These are phyloP conservation scores for Sanguinoderma infundibulare DNA, from an alignment of 1,284 basidiomycete genomes.

Conservation along the genomic window DNA sequence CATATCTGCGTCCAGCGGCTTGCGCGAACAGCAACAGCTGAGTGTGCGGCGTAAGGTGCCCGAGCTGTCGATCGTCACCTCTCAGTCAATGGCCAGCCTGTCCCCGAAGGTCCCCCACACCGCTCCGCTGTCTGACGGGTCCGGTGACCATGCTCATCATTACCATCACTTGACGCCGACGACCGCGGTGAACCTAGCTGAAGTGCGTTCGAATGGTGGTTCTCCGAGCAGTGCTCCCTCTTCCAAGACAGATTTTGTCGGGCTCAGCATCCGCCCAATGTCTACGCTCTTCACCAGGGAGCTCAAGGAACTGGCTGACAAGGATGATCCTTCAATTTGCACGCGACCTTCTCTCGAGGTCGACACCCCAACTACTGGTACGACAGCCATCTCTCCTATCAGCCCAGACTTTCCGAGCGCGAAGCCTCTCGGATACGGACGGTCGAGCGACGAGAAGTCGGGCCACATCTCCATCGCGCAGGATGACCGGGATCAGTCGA, in stretches of 20 bases:
- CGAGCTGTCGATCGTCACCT: constrained; percentile 36
- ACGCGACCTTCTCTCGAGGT: constrained; percentile 43
- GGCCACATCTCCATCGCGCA: constrained; percentile 33
- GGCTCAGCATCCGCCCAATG: constrained; percentile 73
- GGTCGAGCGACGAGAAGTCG: constrained; percentile 41
- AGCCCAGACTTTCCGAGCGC: constrained; percentile 46
- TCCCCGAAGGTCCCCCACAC: constrained; percentile 19
- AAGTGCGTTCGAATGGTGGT: constrained; percentile 7
- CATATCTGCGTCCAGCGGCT: background rate
- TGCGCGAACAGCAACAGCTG: constrained; percentile 28
- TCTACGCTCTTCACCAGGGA: constrained; percentile 76
- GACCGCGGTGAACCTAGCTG: constrained; percentile 16
- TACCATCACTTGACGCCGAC: constrained; percentile 30
- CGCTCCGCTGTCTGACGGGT: constrained; percentile 24
- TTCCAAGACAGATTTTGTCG: constrained; percentile 60
- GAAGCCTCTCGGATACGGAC: constrained; percentile 28
- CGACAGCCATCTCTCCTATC: constrained; percentile 50
- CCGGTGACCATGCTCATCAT: constrained; percentile 26
- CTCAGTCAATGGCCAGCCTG: constrained; percentile 12
- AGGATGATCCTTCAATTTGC: constrained; percentile 30
- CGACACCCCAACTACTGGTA: constrained; percentile 47
- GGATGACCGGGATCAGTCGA: constrained; percentile 46
- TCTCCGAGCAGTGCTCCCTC: constrained; percentile 67
- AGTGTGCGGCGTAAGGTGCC: constrained; percentile 33
- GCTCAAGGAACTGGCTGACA: constrained; percentile 60